Base-by-base conservation (phyloP, 148 eudicot genomes). In the Cornus florida region DNA sequence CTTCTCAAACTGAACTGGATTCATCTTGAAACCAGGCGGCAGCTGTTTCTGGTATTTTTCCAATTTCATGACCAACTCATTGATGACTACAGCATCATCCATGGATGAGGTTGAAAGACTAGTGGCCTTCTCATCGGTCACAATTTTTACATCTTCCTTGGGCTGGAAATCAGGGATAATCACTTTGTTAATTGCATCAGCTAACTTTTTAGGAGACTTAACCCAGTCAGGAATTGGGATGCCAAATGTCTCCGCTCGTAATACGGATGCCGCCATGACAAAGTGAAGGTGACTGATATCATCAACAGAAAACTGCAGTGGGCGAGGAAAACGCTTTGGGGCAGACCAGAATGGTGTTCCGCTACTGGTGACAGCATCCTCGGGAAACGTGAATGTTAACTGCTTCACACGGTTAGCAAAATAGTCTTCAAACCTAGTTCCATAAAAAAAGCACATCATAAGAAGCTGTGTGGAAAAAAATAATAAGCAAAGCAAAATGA, bases 291-390 rank as follows among this genome's bases (percentile, higher is more conserved):
- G 89, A 72, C 89, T 82, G 22, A 77, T 75, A 71, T 92, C 95
- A 41, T 83, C 81, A 74, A 64, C 83, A 23, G 95, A 90, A 80
- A 90, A 92, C 79, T 90, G 86, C 79, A 92, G 80, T 6, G 93
- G 90, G 53, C 86, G 90, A 1, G 95, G 95, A 68, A 90, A 92
- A 59, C 95, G 93, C 79, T 92, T 92, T 75, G 95, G 95, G 1
- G 95, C 92, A 71, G 95, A 92, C 95, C 95, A 92, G 80, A 92
- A 92, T 64, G 86, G 90, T 11, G 88, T 80, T 24, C 92, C 93
- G 50, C 75, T 84, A 76, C 95, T 92, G 46, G 90, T 92, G 43
- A 83, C 59, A 73, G 95, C 90, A 87, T 88, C 91, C 85, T 92
- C 93, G 5, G 95, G 95, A 69, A 92, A 92, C 22, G 92, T 90